A percentile compares a stretch with the other conserved stretches of the same genome.
These are phyloP conservation scores for Furcasterigmium furcatum DNA, from an alignment of 2,329 filamentous ascomycete genomes.

Conservation along the genomic window DNA sequence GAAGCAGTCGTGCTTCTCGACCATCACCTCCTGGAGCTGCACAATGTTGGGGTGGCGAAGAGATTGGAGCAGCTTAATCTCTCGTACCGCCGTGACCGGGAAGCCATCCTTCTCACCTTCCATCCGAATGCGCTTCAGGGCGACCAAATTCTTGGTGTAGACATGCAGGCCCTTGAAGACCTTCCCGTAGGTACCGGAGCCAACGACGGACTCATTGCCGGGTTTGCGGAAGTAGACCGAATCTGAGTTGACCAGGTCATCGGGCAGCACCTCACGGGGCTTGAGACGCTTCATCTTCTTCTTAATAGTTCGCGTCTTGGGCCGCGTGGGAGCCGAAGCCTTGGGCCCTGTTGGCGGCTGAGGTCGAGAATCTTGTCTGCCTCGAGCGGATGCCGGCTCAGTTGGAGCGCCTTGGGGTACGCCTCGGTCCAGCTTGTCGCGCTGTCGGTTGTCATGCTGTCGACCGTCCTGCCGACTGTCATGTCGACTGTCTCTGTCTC, in stretches of 20 bases:
- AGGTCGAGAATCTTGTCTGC: conserved; percentile 26
- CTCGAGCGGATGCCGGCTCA: conserved; percentile 48
- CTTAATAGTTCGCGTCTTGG: conserved; percentile 61
- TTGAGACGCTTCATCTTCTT: conserved; percentile 70
- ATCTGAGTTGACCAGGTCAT: conserved; percentile 73
- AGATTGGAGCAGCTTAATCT: conserved; percentile 89
- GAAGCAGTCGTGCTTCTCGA: conserved; percentile 97
- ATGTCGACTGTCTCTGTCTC: conserved; percentile 24
- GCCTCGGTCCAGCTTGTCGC: conserved; percentile 36
- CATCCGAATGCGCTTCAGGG: conserved; percentile 90
- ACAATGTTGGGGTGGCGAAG: conserved; percentile 81
- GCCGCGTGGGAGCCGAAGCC: conserved; percentile 27
- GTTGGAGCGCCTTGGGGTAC: conserved; percentile 48
- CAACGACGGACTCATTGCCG: conserved; percentile 95
- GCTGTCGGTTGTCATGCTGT: conserved; percentile 21
- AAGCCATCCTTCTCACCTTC: conserved; percentile 89
- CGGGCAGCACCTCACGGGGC: conserved; percentile 64
- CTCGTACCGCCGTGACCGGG: conserved; percentile 84
- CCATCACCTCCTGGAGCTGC: conserved; percentile 87
- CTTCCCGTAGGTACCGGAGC: conserved; percentile 93
- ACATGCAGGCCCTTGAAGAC: conserved; percentile 93
- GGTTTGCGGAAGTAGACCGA: conserved; percentile 95
- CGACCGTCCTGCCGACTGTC: conserved; percentile 32
- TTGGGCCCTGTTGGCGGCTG: conserved; percentile 26
- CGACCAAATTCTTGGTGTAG: conserved; percentile 81